Base-by-base conservation (phyloP, 2,329 filamentous ascomycete genomes). In the Eutypa lata region DNA sequence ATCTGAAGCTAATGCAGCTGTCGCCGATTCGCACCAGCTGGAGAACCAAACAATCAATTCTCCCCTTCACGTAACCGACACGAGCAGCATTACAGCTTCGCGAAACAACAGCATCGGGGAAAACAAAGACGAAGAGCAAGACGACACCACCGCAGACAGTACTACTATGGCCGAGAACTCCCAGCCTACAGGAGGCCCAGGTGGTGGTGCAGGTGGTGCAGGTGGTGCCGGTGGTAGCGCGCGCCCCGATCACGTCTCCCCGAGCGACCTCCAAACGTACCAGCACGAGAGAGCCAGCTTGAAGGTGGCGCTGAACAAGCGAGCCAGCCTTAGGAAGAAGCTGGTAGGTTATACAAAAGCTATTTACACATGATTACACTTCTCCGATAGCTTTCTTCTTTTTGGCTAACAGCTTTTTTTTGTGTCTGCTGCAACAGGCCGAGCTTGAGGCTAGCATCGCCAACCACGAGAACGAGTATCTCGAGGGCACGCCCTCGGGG, bases 401-500 rank as follows among this genome's bases (percentile, higher is more conserved):
- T 24, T 26, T 2, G 42, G 14, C 42, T 45, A n/a, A 26, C 42
- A 16, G 22, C 10, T 14, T n/a, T n/a, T n/a, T n/a, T n/a, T 19
- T 21, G 11, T 11, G 13, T n/a, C 21, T 16, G 26, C 11, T 5
- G 46, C 37, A 11, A 47, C 58, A 86, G 83, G 71, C 76, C 49
- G 69, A 75, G 61, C 72, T 86, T 53, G 94, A 99, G 76, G 90
- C 96, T 48, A 81, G 83, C 59, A 97, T 99, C 63, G 86, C 82
- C 67, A 85, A 88, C 58, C 88, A 90, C 65, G 94, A 99, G 71
- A 84, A 87, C 53, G 81, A 87, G 18, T 99, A 99, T 70, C 84
- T 99, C 49, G 93, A 97, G 70, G 91, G 91, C 65, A 95, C 91
- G 4, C 87, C 86, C 14, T 84, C 80, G 62, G 94, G 94, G 44